phyloP scores from a whole-genome alignment of 345 rosid species.

The Eucalyptus viminalis region DNA sequence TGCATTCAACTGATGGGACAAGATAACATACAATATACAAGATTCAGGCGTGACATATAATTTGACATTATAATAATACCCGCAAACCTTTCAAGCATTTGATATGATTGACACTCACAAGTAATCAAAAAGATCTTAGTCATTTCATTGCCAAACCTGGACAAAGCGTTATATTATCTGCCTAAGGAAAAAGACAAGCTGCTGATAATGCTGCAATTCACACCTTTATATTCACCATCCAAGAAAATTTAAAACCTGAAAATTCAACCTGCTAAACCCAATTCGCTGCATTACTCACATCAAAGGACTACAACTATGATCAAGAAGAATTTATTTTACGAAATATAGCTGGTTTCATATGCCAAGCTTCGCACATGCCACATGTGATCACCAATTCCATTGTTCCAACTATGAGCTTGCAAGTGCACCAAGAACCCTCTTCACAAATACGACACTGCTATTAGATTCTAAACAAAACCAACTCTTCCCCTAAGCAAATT shows the following conservation, averaged over 20 bases:
- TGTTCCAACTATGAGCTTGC: not conserved
- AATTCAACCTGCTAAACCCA: not conserved
- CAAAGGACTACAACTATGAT: not conserved
- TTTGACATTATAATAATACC: not conserved
- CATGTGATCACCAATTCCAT: not conserved
- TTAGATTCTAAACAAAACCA: not conserved
- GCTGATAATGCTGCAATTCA: not conserved
- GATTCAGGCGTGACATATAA: not conserved
- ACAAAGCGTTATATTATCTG: not conserved
- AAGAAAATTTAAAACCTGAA: not conserved
- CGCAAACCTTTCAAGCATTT: not conserved
- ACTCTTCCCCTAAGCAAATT: not conserved
- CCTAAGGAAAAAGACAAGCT: not conserved
- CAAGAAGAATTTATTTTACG: not conserved
- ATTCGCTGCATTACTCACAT: not conserved
- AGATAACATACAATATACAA: not conserved
- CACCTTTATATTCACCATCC: not conserved
- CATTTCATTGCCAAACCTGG: not conserved
- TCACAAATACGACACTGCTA: not conserved
- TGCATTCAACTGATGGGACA: not conserved
- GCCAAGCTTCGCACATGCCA: not conserved
- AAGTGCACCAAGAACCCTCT: not conserved
- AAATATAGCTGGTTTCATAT: not conserved
- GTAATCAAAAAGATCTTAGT: not conserved
- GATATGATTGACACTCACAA: not conserved